Conservation (phyloP, 169 alveolate species). For the Eimeria acervulina region DNA sequence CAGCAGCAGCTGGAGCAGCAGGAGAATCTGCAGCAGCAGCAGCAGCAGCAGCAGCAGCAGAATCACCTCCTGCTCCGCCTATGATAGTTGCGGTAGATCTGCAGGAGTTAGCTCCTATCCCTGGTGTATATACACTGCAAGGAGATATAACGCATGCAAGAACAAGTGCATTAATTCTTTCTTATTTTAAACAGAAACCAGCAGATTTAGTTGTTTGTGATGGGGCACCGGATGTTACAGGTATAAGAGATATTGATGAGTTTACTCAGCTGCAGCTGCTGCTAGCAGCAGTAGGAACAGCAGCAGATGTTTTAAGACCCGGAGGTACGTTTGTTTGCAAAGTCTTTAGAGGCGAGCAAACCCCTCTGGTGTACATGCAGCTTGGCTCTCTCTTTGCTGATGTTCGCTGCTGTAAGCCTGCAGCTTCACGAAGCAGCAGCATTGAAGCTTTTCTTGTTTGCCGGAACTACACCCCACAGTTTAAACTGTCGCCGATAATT, state of each 20-base stretch:
- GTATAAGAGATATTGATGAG: constrained; percentile 91
- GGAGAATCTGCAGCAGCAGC: neutral
- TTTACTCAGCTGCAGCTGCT: constrained; percentile 96
- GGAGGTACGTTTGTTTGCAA: constrained; percentile 98
- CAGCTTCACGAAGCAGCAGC: constrained; percentile 92
- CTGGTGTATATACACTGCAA: constrained; percentile 95
- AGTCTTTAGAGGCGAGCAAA: constrained; percentile 97
- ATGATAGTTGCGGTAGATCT: constrained; percentile 97
- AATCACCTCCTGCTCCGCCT: constrained; percentile 85
- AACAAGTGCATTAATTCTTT: constrained; percentile 85
- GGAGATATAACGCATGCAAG: constrained; percentile 97
- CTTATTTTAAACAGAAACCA: constrained; percentile 84
- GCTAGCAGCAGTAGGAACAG: constrained; percentile 96
- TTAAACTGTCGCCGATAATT: neutral
- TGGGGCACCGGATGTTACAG: constrained; percentile 99
- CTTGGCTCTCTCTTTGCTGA: constrained; percentile 73
- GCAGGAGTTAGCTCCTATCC: constrained; percentile 98
- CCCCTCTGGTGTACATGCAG: constrained; percentile 89
- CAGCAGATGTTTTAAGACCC: constrained; percentile 92
- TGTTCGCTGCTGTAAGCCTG: constrained; percentile 94
- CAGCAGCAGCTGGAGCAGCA: constrained; percentile 73
- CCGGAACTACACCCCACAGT: constrained; percentile 19
- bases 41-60: neutral
- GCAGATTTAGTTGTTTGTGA: constrained; percentile 98
- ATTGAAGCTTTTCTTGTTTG: constrained; percentile 94